A percentile compares a stretch with the other conserved stretches of the same genome.
Evolutionary conservation across 805 yeast genomes (phyloP).

Genomic region (Candida khao-thaluensis): DNA sequence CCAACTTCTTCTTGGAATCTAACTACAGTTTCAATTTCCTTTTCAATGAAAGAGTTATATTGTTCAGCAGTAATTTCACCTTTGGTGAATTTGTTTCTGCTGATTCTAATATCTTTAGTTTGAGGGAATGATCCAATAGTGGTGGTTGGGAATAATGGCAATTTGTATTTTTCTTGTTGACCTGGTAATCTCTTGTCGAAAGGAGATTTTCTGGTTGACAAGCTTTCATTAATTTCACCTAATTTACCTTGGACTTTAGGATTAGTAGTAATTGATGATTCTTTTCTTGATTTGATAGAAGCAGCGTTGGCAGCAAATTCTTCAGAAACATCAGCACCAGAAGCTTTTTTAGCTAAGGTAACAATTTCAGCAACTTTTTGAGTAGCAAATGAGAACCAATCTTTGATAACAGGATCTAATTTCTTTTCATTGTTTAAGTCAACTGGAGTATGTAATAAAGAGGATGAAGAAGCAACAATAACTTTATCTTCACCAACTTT

Average conservation of each 20-base stretch:
- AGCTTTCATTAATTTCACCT: slow-evolving; percentile 68
- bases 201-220: slow-evolving; percentile 80
- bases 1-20: slow-evolving; percentile 99
- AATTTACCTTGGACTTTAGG: slow-evolving; percentile 86
- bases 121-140: slow-evolving; percentile 99
- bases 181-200: slow-evolving; percentile 85
- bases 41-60: slow-evolving; percentile 93
- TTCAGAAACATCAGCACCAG: slow-evolving; percentile 76
- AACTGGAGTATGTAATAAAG: slow-evolving; percentile 97
- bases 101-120: slow-evolving; percentile 97
- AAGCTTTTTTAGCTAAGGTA: slow-evolving; percentile 79
- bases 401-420: slow-evolving; percentile 86
- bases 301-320: slow-evolving; percentile 83
- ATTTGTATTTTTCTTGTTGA: slow-evolving; percentile 83
- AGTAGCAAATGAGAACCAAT: slow-evolving; percentile 98
- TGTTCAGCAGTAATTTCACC: slow-evolving; percentile 94
- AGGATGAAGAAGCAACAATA: slow-evolving; percentile 91
- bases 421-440: slow-evolving; percentile 91
- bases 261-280: slow-evolving; percentile 88
- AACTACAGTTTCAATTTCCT: slow-evolving; percentile 93
- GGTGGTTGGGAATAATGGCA: slow-evolving; percentile 99
- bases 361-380: slow-evolving; percentile 95
- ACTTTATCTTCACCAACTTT: slow-evolving; percentile 86
- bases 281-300: slow-evolving; percentile 80
- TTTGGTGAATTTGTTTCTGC: slow-evolving; percentile 97